Percentiles rank a stretch among this genome's conserved stretches.
phyloP scores from a whole-genome alignment of 2,329 filamentous ascomycete species.

The Akanthomyces lecanii region DNA sequence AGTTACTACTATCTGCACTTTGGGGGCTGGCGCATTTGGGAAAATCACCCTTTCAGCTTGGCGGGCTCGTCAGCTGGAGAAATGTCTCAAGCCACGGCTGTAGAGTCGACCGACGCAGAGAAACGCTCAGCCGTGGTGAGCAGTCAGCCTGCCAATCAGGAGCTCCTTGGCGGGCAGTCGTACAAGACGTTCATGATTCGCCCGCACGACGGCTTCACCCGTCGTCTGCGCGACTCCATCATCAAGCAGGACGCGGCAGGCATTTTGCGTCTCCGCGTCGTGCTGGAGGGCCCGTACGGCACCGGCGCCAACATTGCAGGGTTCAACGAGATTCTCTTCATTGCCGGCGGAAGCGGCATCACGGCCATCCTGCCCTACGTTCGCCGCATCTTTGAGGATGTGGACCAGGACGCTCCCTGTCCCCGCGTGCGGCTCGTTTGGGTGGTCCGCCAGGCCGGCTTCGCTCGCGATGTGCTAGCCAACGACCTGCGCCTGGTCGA shows the following conservation, averaged over 20 bases:
- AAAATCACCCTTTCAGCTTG: slow-evolving; percentile 41
- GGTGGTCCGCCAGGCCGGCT: slow-evolving; percentile 29
- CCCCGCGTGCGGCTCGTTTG: slow-evolving; percentile 29
- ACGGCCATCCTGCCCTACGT: slow-evolving; percentile 32
- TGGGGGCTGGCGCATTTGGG: slow-evolving; percentile 33
- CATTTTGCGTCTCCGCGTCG: slow-evolving; percentile 24
- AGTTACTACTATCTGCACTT: slow-evolving; percentile 40
- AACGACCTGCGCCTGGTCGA: slow-evolving; percentile 25
- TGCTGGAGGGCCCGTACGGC: slow-evolving; percentile 37
- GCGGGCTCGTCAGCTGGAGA: slow-evolving; percentile 22
- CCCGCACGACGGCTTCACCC: slow-evolving; percentile 34
- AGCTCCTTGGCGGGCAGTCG: slow-evolving; percentile 1
- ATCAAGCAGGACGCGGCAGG: slow-evolving; percentile 19
- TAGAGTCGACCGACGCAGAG: slow-evolving; percentile 16
- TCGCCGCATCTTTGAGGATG: slow-evolving; percentile 23
- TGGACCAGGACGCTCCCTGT: slow-evolving; percentile 2
- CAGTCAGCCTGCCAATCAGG: neutral
- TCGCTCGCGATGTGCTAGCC: slow-evolving; percentile 28
- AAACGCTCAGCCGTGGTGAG: slow-evolving; percentile 20
- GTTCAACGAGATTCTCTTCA: slow-evolving; percentile 32
- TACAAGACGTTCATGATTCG: slow-evolving; percentile 34
- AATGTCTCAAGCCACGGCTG: neutral
- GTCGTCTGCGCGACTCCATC: slow-evolving; percentile 26
- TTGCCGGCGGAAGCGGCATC: slow-evolving; percentile 36
- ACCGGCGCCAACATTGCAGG: slow-evolving; percentile 27